phyloP scores from a whole-genome alignment of 306 rosid genomes.

The Vigna nakashimae region DNA sequence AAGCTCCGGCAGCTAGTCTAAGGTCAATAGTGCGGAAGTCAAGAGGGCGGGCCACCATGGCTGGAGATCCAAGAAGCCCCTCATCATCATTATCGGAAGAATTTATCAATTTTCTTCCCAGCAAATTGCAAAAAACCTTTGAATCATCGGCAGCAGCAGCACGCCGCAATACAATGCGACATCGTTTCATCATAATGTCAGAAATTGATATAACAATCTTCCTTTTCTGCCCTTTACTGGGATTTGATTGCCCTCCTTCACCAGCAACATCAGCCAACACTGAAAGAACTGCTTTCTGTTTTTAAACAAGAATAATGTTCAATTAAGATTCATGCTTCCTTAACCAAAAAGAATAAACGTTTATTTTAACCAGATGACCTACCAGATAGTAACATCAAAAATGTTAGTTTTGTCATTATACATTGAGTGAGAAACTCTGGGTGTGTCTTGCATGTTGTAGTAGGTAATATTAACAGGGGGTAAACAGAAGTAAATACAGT shows the following conservation, averaged over 20 bases:
- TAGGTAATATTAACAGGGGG: slow-evolving; percentile 22
- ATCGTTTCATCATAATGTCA: slow-evolving; percentile 84
- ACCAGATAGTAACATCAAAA: slow-evolving; percentile 29
- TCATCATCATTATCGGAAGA: slow-evolving; percentile 97
- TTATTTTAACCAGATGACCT: slow-evolving; percentile 32
- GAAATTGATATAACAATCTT: slow-evolving; percentile 68
- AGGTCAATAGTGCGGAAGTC: slow-evolving; percentile 96
- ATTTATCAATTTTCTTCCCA: slow-evolving; percentile 84
- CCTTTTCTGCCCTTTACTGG: slow-evolving; percentile 67
- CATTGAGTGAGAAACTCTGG: slow-evolving; percentile 11
- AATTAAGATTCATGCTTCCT: slow-evolving; percentile 41
- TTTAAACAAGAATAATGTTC: slow-evolving; percentile 48
- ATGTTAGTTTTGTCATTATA: neutral
- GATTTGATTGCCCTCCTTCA: slow-evolving; percentile 59
- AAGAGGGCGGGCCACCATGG: slow-evolving; percentile 93
- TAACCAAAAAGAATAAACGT: slow-evolving; percentile 18
- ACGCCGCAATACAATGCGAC: slow-evolving; percentile 88
- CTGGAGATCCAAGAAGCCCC: slow-evolving; percentile 96
- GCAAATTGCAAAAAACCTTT: slow-evolving; percentile 92
- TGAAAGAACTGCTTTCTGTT: slow-evolving; percentile 98
- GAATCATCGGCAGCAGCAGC: slow-evolving; percentile 91
- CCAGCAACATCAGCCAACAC: slow-evolving; percentile 68
- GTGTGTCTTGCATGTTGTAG: slow-evolving; percentile 23
- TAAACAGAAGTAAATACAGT: neutral
- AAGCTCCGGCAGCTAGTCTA: slow-evolving; percentile 90